phyloP scores from a whole-genome alignment of 768 basidiomycete genomes.

The Cytidiella melzeri region DNA sequence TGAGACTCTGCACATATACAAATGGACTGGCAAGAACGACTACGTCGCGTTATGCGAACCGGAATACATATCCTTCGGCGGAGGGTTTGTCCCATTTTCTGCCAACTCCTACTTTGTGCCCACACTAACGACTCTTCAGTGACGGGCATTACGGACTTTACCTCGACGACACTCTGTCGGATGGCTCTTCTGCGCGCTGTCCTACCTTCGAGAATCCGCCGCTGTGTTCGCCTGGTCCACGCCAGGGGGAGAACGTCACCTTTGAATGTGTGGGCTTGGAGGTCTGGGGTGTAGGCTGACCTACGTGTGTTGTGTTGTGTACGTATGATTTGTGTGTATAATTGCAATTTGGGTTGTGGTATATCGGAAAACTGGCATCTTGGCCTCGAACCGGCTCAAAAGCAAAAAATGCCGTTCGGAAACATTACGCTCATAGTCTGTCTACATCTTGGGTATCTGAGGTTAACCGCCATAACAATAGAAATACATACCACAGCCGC shows the following conservation, averaged over 20 bases:
- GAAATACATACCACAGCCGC: no score
- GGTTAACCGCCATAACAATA: no score
- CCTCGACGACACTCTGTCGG: conserved; percentile 73
- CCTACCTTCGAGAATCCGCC: conserved; percentile 87
- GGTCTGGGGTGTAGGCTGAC: conserved; percentile 74
- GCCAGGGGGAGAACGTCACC: conserved; percentile 42
- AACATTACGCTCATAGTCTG: no score
- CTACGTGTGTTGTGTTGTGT: no score
- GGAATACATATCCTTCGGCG: conserved; percentile 81
- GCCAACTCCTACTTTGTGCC: conserved; percentile 3
- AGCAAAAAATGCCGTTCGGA: no score
- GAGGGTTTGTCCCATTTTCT: conserved; percentile 76
- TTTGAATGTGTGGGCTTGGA: conserved; percentile 93
- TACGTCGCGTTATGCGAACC: conserved; percentile 86
- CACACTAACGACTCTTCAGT: conserved; percentile 29
- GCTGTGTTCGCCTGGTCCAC: conserved; percentile 47
- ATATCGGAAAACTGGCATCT: no score
- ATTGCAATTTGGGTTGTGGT: no score
- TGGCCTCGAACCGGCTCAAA: no score
- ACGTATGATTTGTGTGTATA: no score
- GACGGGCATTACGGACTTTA: conserved; percentile 88
- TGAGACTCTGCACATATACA: conserved; percentile 52
- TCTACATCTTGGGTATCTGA: no score
- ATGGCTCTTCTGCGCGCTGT: conserved; percentile 80
- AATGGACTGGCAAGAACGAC: conserved; percentile 84